Evolutionary conservation across 164 flowering plant genomes (phyloP), one percentile per base, ranked within the genome.

Genomic region (Paratinospora sagittata): DNA sequence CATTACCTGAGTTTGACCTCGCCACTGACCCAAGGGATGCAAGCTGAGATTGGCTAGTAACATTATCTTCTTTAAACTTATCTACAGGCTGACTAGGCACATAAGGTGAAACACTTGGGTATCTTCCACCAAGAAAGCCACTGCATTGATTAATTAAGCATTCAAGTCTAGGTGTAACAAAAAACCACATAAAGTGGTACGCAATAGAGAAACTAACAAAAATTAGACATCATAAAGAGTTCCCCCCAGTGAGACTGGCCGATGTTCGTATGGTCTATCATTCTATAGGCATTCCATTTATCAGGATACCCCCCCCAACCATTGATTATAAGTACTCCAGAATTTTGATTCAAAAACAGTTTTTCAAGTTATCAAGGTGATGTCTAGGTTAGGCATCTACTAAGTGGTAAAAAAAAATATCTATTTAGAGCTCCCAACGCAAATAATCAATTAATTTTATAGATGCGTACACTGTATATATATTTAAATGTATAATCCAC

Each of bases 1-100:
- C 9, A 73, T 81, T 76, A 88, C 96, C 92, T 70, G 86, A 85
- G 74, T 84, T 85, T 33, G 89, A 87, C 77, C 87, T 86, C 79
- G 83, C 89, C 58, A 86, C 82, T 45, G 89, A 87, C 78, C 84
- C 81, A 67, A 85, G 75, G 43, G 86, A 84, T 63, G 84, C 84
- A 10, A 87, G 86, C 52, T 81, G 81, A 66, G 88, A 86, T 75
- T 78, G 85, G 77, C 79, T 78, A 61, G 80, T 79, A 66, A 83
- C 74, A 75, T 76, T 79, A 72, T 81, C 91, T 79, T 84, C 90
- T 33, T 74, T 65, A 39, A 73, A 69, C 77, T 76, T 82, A 66
- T 71, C 82, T 74, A 76, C 81, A 55, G 70, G 74, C 49, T 70
- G 81, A 74, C 74, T 75, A 70, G 78, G 68, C 55, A 73, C 88